phyloP scores from a whole-genome alignment of 2,329 filamentous ascomycete genomes.

The Cordyceps tenuipes region DNA sequence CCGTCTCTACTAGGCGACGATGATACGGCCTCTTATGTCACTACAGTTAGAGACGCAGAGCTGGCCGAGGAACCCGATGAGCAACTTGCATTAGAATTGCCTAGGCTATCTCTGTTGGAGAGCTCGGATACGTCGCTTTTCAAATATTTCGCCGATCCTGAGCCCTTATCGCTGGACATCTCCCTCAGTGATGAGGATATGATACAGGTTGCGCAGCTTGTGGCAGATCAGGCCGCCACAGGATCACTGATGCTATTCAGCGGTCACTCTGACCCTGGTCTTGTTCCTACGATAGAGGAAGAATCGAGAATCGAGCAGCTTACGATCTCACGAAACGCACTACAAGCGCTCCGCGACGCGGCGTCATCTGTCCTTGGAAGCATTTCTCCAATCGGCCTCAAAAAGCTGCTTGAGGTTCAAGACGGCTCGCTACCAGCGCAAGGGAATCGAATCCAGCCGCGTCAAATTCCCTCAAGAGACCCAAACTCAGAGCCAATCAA shows the following conservation, averaged over 20 bases:
- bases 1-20: constrained; percentile 35
- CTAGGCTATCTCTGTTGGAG: constrained; percentile 39
- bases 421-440: constrained; percentile 47
- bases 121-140: constrained; percentile 41
- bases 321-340: constrained; percentile 36
- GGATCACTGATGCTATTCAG: constrained; percentile 34
- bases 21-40: constrained; percentile 43
- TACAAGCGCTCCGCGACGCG: constrained; percentile 37
- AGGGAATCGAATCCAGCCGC: constrained; percentile 43
- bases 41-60: constrained; percentile 43
- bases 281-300: constrained; percentile 16
- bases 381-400: constrained; percentile 30
- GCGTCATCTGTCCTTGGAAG: constrained; percentile 37
- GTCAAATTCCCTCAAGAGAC: constrained; percentile 35
- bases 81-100: constrained; percentile 40
- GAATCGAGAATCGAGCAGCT: constrained; percentile 33
- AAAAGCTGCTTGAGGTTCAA: constrained; percentile 46
- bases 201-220: constrained; percentile 59
- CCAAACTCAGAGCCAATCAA: constrained; percentile 37
- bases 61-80: constrained; percentile 37
- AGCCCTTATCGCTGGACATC: constrained; percentile 40
- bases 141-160: constrained; percentile 51
- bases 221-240: constrained; percentile 61
- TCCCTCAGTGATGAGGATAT: constrained; percentile 49
- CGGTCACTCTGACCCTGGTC: constrained; percentile 16